A percentile compares a stretch with the other conserved stretches of the same genome.
phyloP scores from a whole-genome alignment of 2,329 filamentous ascomycete genomes.

The Calonectria ilicicola region DNA sequence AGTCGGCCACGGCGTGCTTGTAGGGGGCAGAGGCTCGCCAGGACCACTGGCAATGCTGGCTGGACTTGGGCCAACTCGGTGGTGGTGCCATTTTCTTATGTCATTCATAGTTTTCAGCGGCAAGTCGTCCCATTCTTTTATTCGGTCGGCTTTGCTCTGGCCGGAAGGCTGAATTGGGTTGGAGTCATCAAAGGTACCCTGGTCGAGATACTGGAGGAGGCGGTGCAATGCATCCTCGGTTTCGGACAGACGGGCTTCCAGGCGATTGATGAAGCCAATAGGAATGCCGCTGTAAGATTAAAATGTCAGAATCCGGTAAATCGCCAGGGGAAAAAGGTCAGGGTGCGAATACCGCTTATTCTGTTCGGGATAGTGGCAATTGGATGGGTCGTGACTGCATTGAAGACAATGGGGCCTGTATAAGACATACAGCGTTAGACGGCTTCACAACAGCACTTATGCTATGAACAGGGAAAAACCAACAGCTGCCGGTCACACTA shows the following conservation, averaged over 20 bases:
- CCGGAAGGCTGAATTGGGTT: conserved; percentile 17
- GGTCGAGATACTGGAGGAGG: conserved; percentile 32
- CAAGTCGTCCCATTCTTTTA: conserved; percentile 44
- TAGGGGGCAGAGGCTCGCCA: background rate
- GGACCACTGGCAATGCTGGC: background rate
- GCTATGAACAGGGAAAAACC: background rate
- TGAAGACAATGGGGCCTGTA: conserved; percentile 46
- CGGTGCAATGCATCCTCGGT: conserved; percentile 45
- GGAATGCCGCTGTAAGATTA: conserved; percentile 46
- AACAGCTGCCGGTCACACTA: conserved; percentile 40
- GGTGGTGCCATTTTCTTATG: conserved; percentile 38
- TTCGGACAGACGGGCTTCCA: conserved; percentile 52
- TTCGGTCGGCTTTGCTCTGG: conserved; percentile 42
- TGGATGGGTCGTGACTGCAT: conserved; percentile 44
- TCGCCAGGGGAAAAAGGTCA: background rate
- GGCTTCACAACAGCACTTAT: background rate
- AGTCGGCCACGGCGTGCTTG: background rate
- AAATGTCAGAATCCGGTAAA: background rate
- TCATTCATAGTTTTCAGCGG: conserved; percentile 34
- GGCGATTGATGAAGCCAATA: conserved; percentile 52
- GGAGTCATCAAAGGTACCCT: background rate
- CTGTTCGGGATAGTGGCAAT: conserved; percentile 48
- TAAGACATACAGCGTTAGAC: background rate
- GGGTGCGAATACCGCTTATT: conserved; percentile 45
- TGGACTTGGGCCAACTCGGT: background rate